Evolutionary conservation across 805 yeast genomes (phyloP), one percentile per base, ranked within the genome.

Genomic region (Ogataea ramenticola): DNA sequence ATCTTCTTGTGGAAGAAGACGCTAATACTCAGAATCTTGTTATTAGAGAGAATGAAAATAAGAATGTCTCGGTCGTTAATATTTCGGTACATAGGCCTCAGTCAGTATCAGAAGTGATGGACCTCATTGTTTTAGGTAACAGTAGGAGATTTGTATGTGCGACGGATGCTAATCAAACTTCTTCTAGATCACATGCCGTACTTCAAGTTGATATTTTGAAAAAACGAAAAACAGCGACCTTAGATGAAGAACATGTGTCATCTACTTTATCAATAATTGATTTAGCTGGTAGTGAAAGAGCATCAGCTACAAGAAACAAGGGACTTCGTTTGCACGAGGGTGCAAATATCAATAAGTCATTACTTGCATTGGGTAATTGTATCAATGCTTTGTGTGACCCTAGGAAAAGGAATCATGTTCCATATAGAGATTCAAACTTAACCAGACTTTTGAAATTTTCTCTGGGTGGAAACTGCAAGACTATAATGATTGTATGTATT

Each of bases 401-500:
- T 5, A 71, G 81, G 45, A 68, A 76, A 41, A 65, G 77, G 46
- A 72, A 75, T 53, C 96, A 89, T 65, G 77, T 91, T 11, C 98
- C 98, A 0, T 91, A 86, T 61, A 67, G 98, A 53, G 95, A 91
- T 60, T 87, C 96, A 8, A 90, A 90, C 55, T 69, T 91, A 43
- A 91, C 98, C 0, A 67, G 98, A 50, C 68, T 91, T 41, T 71
- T 91, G 44, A 88, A 90, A 58, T 88, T 86, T 57, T 89, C 96
- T 0, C 67, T 91, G 14, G 96, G 96, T 3, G 97, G 97, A 0
- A 87, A 88, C 58, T 91, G 98, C 64, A 84, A 86, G 58, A 91
- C 98, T 0, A 90, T 88, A 4, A 91, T 91, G 98, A 86, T 91
- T 51, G 97, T 89, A 2, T 91, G 98, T 63, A 76, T 91, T 3